These are phyloP conservation scores for Xanthoconium separans DNA, from an alignment of 1,284 basidiomycete genomes.

Conservation along the genomic window DNA sequence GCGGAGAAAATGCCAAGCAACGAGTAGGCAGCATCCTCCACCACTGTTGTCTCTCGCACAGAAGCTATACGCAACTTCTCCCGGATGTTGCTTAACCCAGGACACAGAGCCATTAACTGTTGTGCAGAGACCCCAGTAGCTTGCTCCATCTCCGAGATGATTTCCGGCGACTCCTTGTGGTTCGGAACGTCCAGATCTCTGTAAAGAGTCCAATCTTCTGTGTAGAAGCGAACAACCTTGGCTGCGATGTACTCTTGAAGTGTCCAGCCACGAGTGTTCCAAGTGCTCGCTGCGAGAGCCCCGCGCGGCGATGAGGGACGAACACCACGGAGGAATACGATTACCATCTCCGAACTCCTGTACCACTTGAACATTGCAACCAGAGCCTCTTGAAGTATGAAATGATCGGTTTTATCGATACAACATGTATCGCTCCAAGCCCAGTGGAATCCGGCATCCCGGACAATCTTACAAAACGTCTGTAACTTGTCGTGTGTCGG, in stretches of 20 bases:
- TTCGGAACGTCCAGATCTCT: background rate
- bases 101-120: background rate
- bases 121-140: background rate
- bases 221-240: background rate
- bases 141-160: background rate
- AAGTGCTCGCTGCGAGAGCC: background rate
- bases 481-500: background rate
- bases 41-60: background rate
- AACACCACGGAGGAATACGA: background rate
- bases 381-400: background rate
- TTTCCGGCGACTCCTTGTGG: background rate
- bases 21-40: background rate
- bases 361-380: constrained; percentile 1
- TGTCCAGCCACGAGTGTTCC: background rate
- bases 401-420: background rate
- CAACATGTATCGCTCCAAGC: background rate
- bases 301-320: background rate
- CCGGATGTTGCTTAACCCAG: background rate
- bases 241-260: background rate
- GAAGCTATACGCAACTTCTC: background rate
- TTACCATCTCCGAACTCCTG: background rate
- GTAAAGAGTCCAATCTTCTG: background rate
- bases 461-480: background rate
- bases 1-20: background rate
- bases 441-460: background rate